phyloP scores from a whole-genome alignment of 1,139 yeast species.

The Petasospora fabianii region DNA sequence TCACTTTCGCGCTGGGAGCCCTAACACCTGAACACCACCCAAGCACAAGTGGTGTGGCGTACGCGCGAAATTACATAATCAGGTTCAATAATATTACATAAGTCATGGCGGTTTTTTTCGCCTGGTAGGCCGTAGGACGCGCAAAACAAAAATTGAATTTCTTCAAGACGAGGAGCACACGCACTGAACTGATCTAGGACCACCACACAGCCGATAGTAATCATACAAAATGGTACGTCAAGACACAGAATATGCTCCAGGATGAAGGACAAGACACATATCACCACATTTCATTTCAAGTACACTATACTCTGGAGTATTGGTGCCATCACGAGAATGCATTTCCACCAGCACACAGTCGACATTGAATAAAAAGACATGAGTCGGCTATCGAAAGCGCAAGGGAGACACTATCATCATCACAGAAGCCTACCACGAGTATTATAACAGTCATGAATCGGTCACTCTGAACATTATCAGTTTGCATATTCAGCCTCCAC shows the following conservation, averaged over 20 bases:
- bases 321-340: not conserved
- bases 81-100: not conserved
- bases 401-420: too few relatives aligned
- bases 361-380: too few relatives aligned
- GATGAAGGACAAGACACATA: not conserved
- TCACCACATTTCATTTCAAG: not conserved
- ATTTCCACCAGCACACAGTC: not conserved
- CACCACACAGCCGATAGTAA: constrained; percentile 8
- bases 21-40: constrained; percentile 1
- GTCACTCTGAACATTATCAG: too few relatives aligned
- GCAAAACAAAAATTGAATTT: constrained; percentile 17
- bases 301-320: not conserved
- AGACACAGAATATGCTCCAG: not conserved
- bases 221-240: constrained; percentile 14
- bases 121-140: constrained; percentile 13
- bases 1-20: not conserved
- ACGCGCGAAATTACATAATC: not conserved
- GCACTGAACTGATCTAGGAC: not conserved
- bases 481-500: too few relatives aligned
- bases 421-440: too few relatives aligned
- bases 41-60: constrained; percentile 3
- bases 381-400: too few relatives aligned
- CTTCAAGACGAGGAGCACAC: constrained; percentile 8
- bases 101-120: constrained; percentile 4
- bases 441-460: too few relatives aligned